phyloP scores from a whole-genome alignment of 352 stramenopile genomes.

The Phytophthora pseudosyringae region DNA sequence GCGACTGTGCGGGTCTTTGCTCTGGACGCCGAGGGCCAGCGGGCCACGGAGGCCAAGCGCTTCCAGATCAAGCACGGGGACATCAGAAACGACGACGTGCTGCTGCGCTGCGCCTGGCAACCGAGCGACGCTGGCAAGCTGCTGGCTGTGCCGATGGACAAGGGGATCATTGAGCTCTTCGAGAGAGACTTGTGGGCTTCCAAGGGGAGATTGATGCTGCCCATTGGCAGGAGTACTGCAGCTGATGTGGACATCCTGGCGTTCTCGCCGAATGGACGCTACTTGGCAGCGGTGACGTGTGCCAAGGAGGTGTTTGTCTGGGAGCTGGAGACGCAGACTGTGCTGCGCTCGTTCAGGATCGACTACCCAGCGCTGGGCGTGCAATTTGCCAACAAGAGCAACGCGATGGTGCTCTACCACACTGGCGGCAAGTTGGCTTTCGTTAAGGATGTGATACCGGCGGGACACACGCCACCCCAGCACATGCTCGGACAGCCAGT shows the following conservation, averaged over 20 bases:
- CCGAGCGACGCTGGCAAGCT: conserved; percentile 35
- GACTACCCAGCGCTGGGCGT: conserved; percentile 64
- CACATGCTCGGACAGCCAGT: conserved; percentile 28
- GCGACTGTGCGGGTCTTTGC: conserved; percentile 73
- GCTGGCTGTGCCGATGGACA: conserved; percentile 68
- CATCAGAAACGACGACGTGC: conserved; percentile 66
- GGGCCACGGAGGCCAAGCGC: conserved; percentile 46
- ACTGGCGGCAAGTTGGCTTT: conserved; percentile 67
- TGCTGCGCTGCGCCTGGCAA: conserved; percentile 75
- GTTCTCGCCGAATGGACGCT: conserved; percentile 85
- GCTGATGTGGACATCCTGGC: conserved; percentile 73
- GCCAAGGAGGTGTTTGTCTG: conserved; percentile 82
- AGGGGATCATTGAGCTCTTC: conserved; percentile 76
- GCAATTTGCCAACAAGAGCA: conserved; percentile 65
- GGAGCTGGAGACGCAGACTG: conserved; percentile 52
- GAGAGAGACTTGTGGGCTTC: conserved; percentile 56
- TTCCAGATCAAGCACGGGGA: conserved; percentile 70
- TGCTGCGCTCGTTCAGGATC: conserved; percentile 63
- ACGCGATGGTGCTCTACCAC: conserved; percentile 65
- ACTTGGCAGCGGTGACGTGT: conserved; percentile 70
- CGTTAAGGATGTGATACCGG: conserved; percentile 69
- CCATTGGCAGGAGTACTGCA: conserved; percentile 57
- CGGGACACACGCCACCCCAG: conserved; percentile 63
- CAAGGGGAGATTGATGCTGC: conserved; percentile 52
- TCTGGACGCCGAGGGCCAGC: conserved; percentile 47